Conservation (phyloP, 768 basidiomycete genomes). For the Podaxis sp. region DNA sequence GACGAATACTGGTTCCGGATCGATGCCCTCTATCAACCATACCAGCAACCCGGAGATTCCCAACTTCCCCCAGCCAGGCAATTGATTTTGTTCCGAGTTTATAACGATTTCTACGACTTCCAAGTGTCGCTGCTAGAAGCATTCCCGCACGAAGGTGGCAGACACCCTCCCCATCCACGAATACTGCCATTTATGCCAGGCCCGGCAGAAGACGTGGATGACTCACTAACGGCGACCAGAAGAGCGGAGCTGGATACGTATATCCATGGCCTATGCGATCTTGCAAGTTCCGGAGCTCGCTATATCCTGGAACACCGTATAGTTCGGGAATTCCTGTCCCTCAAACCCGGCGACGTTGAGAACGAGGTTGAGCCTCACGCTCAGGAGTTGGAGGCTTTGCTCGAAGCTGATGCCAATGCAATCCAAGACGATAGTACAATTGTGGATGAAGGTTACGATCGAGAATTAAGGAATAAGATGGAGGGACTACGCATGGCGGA, state of each 20-base stretch:
- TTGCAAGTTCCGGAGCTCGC: constrained; percentile 64
- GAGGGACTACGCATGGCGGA: constrained; percentile 44
- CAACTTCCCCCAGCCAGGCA: constrained; percentile 66
- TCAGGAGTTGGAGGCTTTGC: constrained; percentile 57
- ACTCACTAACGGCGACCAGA: constrained; percentile 76
- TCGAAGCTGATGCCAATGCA: constrained; percentile 28
- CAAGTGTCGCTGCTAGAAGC: constrained; percentile 84
- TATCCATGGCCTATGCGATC: constrained; percentile 71
- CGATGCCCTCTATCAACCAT: constrained; percentile 86
- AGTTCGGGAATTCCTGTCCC: constrained; percentile 78
- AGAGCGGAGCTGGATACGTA: constrained; percentile 88
- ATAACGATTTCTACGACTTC: constrained; percentile 98
- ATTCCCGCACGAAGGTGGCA: constrained; percentile 91
- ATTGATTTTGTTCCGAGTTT: constrained; percentile 89
- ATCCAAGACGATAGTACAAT: constrained; percentile 6
- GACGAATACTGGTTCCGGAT: constrained; percentile 98
- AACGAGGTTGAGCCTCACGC: constrained; percentile 60
- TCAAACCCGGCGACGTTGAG: constrained; percentile 84
- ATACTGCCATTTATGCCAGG: constrained; percentile 98
- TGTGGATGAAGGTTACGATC: constrained; percentile 33
- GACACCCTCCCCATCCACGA: constrained; percentile 59
- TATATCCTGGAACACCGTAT: constrained; percentile 81
- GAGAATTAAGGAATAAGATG: constrained; percentile 44
- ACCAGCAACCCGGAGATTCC: constrained; percentile 54
- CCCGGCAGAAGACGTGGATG: constrained; percentile 81